Conservation (phyloP, 208 protist genomes). For the Leishmania gerbilli region DNA sequence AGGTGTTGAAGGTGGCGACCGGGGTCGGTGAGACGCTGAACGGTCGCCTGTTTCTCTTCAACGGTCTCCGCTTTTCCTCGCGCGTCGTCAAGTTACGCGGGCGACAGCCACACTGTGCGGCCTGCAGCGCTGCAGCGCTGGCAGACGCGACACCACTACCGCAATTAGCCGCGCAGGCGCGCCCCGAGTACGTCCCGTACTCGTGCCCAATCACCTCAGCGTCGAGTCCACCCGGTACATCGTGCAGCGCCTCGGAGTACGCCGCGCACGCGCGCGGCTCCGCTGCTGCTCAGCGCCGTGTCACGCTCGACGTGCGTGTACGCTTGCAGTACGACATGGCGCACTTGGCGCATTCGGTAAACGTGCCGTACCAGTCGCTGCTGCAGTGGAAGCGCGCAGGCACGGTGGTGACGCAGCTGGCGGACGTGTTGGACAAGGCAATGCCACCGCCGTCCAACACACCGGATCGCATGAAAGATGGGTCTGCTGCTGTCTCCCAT, state of each 20-base stretch:
- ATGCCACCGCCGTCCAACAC: background rate
- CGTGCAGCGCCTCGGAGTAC: slow-evolving; percentile 17
- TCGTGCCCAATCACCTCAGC: background rate
- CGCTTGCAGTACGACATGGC: slow-evolving; percentile 85
- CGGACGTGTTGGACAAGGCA: slow-evolving; percentile 7
- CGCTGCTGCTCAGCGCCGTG: background rate
- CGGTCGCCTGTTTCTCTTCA: slow-evolving; percentile 87
- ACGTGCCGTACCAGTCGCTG: slow-evolving; percentile 60
- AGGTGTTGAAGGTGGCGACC: slow-evolving; percentile 88
- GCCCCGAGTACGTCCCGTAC: slow-evolving; percentile 60
- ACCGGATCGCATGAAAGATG: background rate
- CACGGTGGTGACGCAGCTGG: slow-evolving; percentile 4
- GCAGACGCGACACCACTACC: slow-evolving; percentile 13
- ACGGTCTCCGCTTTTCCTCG: slow-evolving; percentile 68
- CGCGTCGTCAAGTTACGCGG: slow-evolving; percentile 75
- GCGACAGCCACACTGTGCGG: slow-evolving; percentile 52
- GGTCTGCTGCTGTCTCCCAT: background rate
- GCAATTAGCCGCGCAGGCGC: slow-evolving; percentile 15
- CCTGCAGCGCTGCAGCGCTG: slow-evolving; percentile 51
- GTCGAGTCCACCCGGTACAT: background rate
- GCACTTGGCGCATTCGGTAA: slow-evolving; percentile 51
- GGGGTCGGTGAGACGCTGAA: slow-evolving; percentile 64
- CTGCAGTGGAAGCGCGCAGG: slow-evolving; percentile 42
- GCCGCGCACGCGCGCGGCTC: background rate
- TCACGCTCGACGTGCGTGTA: slow-evolving; percentile 72